Evolutionary conservation across 805 yeast genomes (phyloP), one percentile per base, ranked within the genome.

Genomic region (Saccharomyces kudriavzevii): DNA sequence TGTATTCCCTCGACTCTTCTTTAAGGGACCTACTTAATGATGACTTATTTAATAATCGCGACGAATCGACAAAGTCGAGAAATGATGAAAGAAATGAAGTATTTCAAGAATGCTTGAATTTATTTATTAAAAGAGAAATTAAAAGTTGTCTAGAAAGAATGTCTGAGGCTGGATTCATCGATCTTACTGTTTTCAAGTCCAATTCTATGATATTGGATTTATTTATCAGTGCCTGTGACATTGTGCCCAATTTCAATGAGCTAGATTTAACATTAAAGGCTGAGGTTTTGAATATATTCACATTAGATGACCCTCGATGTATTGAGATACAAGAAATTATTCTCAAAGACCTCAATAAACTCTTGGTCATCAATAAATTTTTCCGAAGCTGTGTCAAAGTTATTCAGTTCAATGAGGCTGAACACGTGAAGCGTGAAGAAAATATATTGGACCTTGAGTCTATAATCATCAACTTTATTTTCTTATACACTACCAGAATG

Each of bases 51-150:
- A 35, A 17, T 35, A 17, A n/a, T 17, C 5, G 4, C 8, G 24
- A 20, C 24, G 24, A 35, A 35, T 35, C 22, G 43, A 17, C 14
- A 17, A 28, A 24, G 47, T 31, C 14, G n/a, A 14, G 25, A 27
- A 30, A 35, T 40, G 46, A 30, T 35, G 22, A 35, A 17, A 35
- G 43, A 17, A 35, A 17, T 35, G 49, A 46, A 31, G 5, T 49
- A 43, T 58, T 56, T 40, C 57, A 60, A 30, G 58, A 59, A 30
- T 65, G 68, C 47, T 13, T 60, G 2, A 49, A 55, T 14, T 51
- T 56, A n/a, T 64, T 56, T 49, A 52, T 65, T 2, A 54, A 56
- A 46, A 66, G 69, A 11, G 54, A 62, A 17, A n/a, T 50, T 13
- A 57, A 58, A 29, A 53, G 52, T 14, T 59, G 66, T 29, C 48